Evolutionary conservation across 139 green algal genomes (phyloP).

Genomic region (Protoeuglena noctilucae): DNA sequence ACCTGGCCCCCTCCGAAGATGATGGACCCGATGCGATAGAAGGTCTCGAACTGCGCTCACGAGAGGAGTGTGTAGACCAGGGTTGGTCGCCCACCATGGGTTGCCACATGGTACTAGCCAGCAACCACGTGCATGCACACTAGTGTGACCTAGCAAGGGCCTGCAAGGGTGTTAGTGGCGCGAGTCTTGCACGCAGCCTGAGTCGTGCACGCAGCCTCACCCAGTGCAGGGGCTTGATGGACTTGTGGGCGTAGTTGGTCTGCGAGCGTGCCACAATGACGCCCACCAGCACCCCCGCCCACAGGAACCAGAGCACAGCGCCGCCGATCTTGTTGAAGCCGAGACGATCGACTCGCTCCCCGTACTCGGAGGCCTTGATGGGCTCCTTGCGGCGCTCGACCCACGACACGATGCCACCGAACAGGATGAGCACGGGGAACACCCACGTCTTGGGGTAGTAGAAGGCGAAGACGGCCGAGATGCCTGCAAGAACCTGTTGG

Average conservation of each 20-base stretch:
- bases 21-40: slow-evolving; percentile 72
- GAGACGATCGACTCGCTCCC: slow-evolving; percentile 29
- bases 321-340: slow-evolving; percentile 39
- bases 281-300: slow-evolving; percentile 35
- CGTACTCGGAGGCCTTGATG: slow-evolving; percentile 11
- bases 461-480: slow-evolving; percentile 38
- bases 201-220: too few relatives aligned
- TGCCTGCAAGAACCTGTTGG: neutral
- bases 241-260: slow-evolving; percentile 22
- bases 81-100: too few relatives aligned
- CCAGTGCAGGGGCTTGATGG: slow-evolving; percentile 42
- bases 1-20: slow-evolving; percentile 86
- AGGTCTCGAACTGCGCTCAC: slow-evolving; percentile 62
- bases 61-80: too few relatives aligned
- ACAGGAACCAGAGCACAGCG: slow-evolving; percentile 30
- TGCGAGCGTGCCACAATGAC: slow-evolving; percentile 17
- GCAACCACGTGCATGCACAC: too few relatives aligned
- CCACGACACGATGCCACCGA: slow-evolving; percentile 47
- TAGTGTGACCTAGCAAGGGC: too few relatives aligned
- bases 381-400: slow-evolving; percentile 18
- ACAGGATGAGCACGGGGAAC: slow-evolving; percentile 53
- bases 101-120: too few relatives aligned
- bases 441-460: slow-evolving; percentile 58
- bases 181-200: too few relatives aligned
- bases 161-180: too few relatives aligned